Conservation (phyloP, 176 grass and related monocot genomes). For the Neostapfia colusana region DNA sequence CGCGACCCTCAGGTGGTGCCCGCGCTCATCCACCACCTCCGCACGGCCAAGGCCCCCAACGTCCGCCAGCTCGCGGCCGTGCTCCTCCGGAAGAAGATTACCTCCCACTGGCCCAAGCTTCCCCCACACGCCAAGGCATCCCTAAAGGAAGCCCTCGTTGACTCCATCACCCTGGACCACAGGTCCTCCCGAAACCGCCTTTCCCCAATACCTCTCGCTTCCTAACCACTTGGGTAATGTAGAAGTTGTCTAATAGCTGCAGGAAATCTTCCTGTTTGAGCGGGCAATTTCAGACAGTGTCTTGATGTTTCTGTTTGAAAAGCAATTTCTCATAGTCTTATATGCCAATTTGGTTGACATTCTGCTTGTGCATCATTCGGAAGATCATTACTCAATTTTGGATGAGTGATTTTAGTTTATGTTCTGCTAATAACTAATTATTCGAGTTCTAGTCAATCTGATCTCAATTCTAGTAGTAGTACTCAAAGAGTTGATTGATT, state of each 20-base stretch:
- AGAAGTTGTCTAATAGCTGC: not conserved
- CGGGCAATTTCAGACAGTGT: not conserved
- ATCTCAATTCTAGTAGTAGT: slow-evolving; percentile 3
- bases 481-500: not conserved
- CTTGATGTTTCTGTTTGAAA: slow-evolving; percentile 7
- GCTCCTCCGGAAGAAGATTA: slow-evolving; percentile 97
- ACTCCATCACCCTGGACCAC: slow-evolving; percentile 87
- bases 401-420: not conserved
- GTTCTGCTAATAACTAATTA: not conserved
- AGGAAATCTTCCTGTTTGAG: slow-evolving; percentile 6
- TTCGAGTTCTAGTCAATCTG: not conserved
- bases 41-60: slow-evolving; percentile 95
- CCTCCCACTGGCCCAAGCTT: slow-evolving; percentile 92
- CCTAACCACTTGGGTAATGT: not conserved
- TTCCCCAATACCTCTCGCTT: not conserved
- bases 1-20: slow-evolving; percentile 88
- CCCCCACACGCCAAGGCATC: slow-evolving; percentile 58
- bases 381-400: not conserved
- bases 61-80: slow-evolving; percentile 90
- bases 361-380: not conserved
- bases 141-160: slow-evolving; percentile 86
- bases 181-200: slow-evolving; percentile 42
- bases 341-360: not conserved
- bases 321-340: not conserved
- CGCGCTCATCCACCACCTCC: slow-evolving; percentile 90